Evolutionary conservation across 129 eudicot species (phyloP).

Genomic region (Mikania micrantha): DNA sequence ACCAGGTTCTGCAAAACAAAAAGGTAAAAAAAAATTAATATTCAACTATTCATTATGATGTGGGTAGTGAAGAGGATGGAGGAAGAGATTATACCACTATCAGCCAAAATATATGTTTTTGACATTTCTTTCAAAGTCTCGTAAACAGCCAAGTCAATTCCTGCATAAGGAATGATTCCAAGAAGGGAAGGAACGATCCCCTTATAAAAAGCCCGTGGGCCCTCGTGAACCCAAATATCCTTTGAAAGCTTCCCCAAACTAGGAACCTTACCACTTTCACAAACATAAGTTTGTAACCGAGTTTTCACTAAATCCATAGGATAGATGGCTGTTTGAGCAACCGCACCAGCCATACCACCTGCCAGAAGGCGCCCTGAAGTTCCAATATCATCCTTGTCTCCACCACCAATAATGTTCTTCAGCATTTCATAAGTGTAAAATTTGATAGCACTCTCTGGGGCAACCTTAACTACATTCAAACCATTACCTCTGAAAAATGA

Average conservation of each 20-base stretch:
- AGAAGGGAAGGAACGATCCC: slow-evolving; percentile 90
- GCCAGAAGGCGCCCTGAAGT: slow-evolving; percentile 72
- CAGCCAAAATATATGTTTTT: slow-evolving; percentile 51
- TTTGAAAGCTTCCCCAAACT: slow-evolving; percentile 58
- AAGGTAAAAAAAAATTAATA: background rate
- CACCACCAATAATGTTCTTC: slow-evolving; percentile 66
- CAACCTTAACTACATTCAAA: slow-evolving; percentile 81
- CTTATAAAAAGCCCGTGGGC: slow-evolving; percentile 80
- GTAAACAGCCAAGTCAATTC: slow-evolving; percentile 86
- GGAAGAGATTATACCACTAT: slow-evolving; percentile 40
- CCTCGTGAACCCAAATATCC: slow-evolving; percentile 86
- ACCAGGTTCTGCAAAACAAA: slow-evolving; percentile 57
- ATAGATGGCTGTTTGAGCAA: slow-evolving; percentile 89
- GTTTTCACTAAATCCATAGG: slow-evolving; percentile 98
- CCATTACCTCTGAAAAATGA: slow-evolving; percentile 93
- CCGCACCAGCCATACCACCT: slow-evolving; percentile 97
- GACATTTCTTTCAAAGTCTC: slow-evolving; percentile 88
- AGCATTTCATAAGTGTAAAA: slow-evolving; percentile 81
- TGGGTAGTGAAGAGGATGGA: background rate
- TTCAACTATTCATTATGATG: background rate
- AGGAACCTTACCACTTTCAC: slow-evolving; percentile 70
- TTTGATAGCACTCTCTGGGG: slow-evolving; percentile 96
- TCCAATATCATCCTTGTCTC: slow-evolving; percentile 62
- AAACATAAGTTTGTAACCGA: slow-evolving; percentile 68
- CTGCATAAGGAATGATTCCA: slow-evolving; percentile 95